Conservation (phyloP, 2,329 filamentous ascomycete genomes). For the Fusarium sp. region DNA sequence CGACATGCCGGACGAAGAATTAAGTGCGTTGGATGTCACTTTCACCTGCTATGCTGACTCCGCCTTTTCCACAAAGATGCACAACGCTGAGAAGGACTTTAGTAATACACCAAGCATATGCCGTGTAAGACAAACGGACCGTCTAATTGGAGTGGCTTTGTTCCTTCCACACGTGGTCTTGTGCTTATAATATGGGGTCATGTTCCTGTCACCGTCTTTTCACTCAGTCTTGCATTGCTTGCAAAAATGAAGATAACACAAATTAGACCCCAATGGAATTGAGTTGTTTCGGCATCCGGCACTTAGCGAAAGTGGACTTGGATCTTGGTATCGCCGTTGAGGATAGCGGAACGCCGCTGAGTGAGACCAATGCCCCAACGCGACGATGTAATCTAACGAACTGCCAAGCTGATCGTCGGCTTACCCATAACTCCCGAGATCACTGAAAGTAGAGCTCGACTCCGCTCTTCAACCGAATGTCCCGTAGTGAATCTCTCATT, state of each 20-base stretch:
- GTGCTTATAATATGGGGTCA: constrained; percentile 3
- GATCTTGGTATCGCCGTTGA: background rate
- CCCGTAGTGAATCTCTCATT: background rate
- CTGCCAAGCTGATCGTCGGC: background rate
- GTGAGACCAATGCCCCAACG: constrained; percentile 9
- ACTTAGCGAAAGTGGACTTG: background rate
- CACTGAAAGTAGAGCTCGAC: background rate
- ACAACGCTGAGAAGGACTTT: background rate
- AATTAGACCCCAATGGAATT: accelerated
- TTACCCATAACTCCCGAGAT: background rate
- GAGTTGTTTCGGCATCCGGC: background rate
- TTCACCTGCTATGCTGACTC: background rate
- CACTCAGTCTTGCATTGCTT: background rate
- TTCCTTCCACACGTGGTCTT: background rate
- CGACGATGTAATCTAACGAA: background rate
- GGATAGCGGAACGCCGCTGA: constrained; percentile 9
- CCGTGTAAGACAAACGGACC: background rate
- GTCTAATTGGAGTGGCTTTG: background rate
- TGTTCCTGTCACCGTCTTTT: background rate
- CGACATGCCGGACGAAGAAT: background rate
- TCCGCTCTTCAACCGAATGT: background rate
- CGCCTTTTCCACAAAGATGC: background rate
- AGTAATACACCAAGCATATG: background rate
- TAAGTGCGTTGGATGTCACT: background rate
- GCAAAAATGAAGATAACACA: background rate